A percentile compares a stretch with the other conserved stretches of the same genome.
phyloP scores from a whole-genome alignment of 2,329 filamentous ascomycete genomes.

The Sporothrix luriei region DNA sequence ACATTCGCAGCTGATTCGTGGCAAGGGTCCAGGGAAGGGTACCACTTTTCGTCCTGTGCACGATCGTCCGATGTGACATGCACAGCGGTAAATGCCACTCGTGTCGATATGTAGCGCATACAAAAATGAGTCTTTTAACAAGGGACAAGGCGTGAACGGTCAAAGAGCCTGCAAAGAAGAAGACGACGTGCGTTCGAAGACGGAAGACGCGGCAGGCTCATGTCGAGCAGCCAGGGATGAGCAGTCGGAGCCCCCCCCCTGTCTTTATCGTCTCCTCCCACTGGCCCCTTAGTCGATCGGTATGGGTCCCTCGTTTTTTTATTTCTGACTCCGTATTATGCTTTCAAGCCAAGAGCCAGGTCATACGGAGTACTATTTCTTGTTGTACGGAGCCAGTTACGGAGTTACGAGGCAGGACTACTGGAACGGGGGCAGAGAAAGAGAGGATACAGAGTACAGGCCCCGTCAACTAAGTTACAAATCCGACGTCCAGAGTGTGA shows the following conservation, averaged over 20 bases:
- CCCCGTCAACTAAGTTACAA: neutral
- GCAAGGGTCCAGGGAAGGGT: neutral
- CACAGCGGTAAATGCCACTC: no score
- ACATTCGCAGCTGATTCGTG: neutral
- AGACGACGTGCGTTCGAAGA: constrained; percentile 1
- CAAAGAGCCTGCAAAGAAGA: constrained; percentile 1
- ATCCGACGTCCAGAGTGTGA: neutral
- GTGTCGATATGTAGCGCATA: constrained; percentile 20
- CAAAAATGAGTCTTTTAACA: neutral
- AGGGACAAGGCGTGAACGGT: neutral
- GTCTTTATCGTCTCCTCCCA: neutral
- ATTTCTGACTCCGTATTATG: constrained; percentile 9
- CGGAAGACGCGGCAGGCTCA: constrained; percentile 22
- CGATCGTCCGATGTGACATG: neutral
- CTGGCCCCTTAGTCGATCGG: neutral
- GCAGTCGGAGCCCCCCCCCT: neutral
- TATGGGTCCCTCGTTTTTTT: neutral
- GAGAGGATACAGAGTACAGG: constrained; percentile 24
- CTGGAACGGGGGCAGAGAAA: constrained; percentile 1
- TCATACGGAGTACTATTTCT: neutral
- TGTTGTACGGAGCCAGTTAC: constrained; percentile 1
- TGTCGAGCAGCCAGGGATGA: constrained; percentile 9
- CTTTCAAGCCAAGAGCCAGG: neutral
- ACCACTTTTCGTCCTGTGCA: constrained; percentile 1
- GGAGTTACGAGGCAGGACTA: neutral